Conservation (phyloP, 345 rosid genomes). For the Corchorus olitorius region DNA sequence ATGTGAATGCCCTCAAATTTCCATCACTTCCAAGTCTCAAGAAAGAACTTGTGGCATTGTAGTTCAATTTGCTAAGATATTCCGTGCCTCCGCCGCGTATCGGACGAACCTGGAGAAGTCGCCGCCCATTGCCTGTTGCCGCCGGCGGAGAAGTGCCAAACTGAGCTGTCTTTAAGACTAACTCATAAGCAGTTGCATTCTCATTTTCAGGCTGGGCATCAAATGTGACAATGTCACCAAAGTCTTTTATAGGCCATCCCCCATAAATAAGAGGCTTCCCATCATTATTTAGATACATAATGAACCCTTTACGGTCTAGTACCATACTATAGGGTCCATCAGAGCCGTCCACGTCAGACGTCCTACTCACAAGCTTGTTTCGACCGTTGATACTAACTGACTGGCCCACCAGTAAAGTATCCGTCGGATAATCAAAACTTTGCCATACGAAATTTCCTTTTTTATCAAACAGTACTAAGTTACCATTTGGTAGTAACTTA, state of each 20-base stretch:
- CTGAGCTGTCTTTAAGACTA: not conserved
- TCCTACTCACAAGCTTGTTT: conserved; percentile 54
- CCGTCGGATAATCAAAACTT: conserved; percentile 64
- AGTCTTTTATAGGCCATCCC: conserved; percentile 14
- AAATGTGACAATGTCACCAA: conserved; percentile 15
- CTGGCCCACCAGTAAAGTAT: conserved; percentile 67
- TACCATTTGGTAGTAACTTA: conserved; percentile 57
- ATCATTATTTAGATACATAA: conserved; percentile 27
- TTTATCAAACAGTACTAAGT: conserved; percentile 57
- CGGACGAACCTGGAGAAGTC: conserved; percentile 8
- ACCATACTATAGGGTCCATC: conserved; percentile 63
- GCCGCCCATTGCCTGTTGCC: not conserved
- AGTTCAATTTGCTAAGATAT: conserved; percentile 24
- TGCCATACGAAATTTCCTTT: conserved; percentile 57
- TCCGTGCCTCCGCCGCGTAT: not conserved
- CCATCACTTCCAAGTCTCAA: conserved; percentile 2
- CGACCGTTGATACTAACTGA: conserved; percentile 37
- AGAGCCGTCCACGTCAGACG: conserved; percentile 30
- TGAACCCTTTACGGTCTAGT: conserved; percentile 35
- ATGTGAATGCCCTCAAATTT: conserved; percentile 9
- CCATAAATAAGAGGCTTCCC: conserved; percentile 27
- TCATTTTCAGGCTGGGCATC: not conserved
- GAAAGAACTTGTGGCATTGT: conserved; percentile 10
- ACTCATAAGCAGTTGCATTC: conserved; percentile 1
- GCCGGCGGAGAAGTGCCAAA: not conserved